Evolutionary conservation across 1,284 basidiomycete genomes (phyloP).

Genomic region (Rhodofomes roseus): DNA sequence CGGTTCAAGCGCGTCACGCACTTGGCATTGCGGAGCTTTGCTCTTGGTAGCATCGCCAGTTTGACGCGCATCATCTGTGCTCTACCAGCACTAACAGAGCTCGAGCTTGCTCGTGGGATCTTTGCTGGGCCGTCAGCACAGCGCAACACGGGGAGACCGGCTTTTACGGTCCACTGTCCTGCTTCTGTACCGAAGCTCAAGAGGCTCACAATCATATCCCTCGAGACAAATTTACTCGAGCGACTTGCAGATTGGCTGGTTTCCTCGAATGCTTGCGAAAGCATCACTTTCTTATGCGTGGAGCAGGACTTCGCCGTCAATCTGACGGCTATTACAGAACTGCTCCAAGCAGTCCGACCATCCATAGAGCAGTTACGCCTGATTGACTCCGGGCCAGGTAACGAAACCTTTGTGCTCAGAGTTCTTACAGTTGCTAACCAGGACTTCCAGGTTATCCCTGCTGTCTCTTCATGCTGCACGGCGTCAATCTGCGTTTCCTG

Average conservation of each 20-base stretch:
- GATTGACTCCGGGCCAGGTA: background rate
- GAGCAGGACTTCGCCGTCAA: background rate
- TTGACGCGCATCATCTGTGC: background rate
- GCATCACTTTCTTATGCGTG: background rate
- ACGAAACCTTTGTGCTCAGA: background rate
- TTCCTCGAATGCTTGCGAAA: background rate
- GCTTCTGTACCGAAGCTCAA: background rate
- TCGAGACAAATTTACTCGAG: background rate
- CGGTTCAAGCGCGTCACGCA: background rate
- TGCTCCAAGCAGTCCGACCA: background rate
- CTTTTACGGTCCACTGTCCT: background rate
- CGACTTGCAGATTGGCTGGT: background rate
- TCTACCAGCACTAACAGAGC: background rate
- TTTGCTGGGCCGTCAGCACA: background rate
- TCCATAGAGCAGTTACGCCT: background rate
- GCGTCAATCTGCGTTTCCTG: background rate
- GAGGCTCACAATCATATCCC: background rate
- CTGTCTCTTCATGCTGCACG: background rate
- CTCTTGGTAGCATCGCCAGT: background rate
- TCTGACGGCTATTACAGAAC: background rate
- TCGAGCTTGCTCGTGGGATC: background rate
- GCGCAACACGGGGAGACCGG: background rate
- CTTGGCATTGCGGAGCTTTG: background rate
- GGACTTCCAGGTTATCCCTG: background rate
- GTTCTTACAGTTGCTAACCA: background rate